A percentile compares a stretch with the other conserved stretches of the same genome.
Conservation (phyloP, 495 filamentous ascomycete species). For the Beverwykella pulmonaria region DNA sequence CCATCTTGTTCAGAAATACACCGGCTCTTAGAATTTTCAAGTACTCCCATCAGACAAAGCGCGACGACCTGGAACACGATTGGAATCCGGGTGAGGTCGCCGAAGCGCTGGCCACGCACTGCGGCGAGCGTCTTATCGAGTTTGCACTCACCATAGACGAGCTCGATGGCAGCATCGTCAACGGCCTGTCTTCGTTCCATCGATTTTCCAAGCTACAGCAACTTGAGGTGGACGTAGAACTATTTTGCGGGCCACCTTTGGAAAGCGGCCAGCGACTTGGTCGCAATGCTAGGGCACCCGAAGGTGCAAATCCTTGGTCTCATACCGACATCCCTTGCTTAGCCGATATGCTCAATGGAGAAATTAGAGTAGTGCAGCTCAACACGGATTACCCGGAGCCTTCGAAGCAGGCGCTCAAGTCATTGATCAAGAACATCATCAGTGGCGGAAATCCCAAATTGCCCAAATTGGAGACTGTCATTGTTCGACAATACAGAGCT, state of each 20-base stretch:
- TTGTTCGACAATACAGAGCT: slow-evolving; percentile 9
- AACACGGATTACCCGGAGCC: slow-evolving; percentile 16
- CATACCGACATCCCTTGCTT: slow-evolving; percentile 28
- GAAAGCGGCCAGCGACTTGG: slow-evolving; percentile 18
- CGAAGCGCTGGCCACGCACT: slow-evolving; percentile 7
- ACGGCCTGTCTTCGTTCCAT: slow-evolving; percentile 21
- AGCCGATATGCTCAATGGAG: slow-evolving; percentile 19
- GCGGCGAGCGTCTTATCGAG: slow-evolving; percentile 9
- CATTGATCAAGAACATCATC: slow-evolving; percentile 25
- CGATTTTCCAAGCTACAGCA: slow-evolving; percentile 3
- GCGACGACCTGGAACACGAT: slow-evolving; percentile 22
- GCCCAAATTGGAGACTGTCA: neutral
- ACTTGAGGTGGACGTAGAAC: slow-evolving; percentile 22
- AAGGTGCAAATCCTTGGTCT: slow-evolving; percentile 7
- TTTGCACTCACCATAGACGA: slow-evolving; percentile 26
- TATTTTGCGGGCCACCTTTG: slow-evolving; percentile 27
- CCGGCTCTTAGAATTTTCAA: slow-evolving; percentile 16
- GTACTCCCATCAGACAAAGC: slow-evolving; percentile 28
- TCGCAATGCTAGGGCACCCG: neutral
- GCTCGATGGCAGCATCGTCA: slow-evolving; percentile 18
- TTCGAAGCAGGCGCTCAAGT: neutral
- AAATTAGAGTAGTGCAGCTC: slow-evolving; percentile 4
- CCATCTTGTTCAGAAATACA: neutral
- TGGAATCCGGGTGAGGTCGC: slow-evolving; percentile 27
- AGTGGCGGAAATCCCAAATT: slow-evolving; percentile 1